Evolutionary conservation across 208 protist genomes (phyloP), one percentile per base, ranked within the genome.

Genomic region (Trypanosoma theileri): DNA sequence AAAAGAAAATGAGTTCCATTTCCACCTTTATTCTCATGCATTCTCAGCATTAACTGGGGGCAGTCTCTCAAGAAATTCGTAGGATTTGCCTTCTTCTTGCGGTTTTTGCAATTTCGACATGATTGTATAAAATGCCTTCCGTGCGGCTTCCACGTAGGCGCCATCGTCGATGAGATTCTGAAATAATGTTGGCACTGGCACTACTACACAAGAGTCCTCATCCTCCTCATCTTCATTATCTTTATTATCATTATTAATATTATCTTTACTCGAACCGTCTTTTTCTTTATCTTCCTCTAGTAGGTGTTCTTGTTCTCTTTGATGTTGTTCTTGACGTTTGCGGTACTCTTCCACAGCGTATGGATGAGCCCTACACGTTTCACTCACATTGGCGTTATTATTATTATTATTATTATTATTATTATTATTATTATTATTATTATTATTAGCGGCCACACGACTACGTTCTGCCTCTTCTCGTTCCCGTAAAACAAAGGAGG

Each of bases 121-220:
- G 58, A 92, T 80, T 0, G 0, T 21, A n/a, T 73, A 70, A 60
- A 86, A 89, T 19, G 75, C 86, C 22, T 41, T 40, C 53, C 67
- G 65, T 8, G 87, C 84, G 9, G 44, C 56, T 21, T 76, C 41
- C 52, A 91, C 1, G 72, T 87, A 88, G 41, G 81, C 75, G 0
- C 82, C 77, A 63, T 87, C 84, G 69, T 93, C 76, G 31, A 85
- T 66, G 16, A 84, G 59, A 66, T 83, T 84, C 3, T 70, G 69
- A 58, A 80, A 76, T 31, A 93, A 66, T n/a, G 84, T 79, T n/a
- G 80, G 81, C 31, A 93, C 75, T 6, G 65, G 26, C 26, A 91
- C 59, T n/a, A 88, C 13, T 19, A 35, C 28, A 4, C 50, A 60
- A 16, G 41, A 41, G 11, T 53, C 26, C 31, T 54, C 54, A 69